These are phyloP conservation scores for Phyllosticta citribraziliensis DNA, from an alignment of 2,329 filamentous ascomycete genomes.

Conservation along the genomic window DNA sequence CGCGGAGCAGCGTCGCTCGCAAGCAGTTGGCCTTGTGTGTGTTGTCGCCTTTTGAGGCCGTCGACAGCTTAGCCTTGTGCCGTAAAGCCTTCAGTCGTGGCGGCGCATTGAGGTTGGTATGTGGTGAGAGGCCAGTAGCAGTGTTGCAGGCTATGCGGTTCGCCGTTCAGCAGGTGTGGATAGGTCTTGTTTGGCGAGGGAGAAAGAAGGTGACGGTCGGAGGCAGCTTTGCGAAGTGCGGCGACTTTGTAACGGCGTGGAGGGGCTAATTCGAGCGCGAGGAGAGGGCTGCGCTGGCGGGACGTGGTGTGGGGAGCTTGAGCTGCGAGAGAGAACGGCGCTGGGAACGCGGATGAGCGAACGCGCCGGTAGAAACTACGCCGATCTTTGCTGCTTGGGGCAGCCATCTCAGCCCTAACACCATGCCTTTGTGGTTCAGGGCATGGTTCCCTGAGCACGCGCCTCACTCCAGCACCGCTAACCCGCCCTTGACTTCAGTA, in stretches of 20 bases:
- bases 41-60: background rate
- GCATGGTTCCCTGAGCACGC: background rate
- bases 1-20: background rate
- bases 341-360: constrained; percentile 50
- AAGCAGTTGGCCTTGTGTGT: background rate
- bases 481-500: no score
- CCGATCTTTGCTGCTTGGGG: background rate
- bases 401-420: background rate
- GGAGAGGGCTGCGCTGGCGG: constrained; percentile 13
- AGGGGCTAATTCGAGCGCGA: background rate
- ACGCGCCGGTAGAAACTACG: constrained; percentile 42
- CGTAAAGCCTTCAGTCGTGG: background rate
- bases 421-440: background rate
- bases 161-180: constrained; percentile 1
- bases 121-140: background rate
- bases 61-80: background rate
- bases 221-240: background rate
- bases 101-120: constrained; percentile 1
- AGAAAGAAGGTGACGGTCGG: constrained; percentile 1
- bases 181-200: background rate
- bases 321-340: constrained; percentile 53
- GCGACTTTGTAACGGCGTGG: background rate
- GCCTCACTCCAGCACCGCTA: no score
- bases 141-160: constrained; percentile 3
- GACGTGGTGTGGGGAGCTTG: background rate